Evolutionary conservation across 352 stramenopile genomes (phyloP), one percentile per base, ranked within the genome.

Genomic region (Pythium vanterpoolii): DNA sequence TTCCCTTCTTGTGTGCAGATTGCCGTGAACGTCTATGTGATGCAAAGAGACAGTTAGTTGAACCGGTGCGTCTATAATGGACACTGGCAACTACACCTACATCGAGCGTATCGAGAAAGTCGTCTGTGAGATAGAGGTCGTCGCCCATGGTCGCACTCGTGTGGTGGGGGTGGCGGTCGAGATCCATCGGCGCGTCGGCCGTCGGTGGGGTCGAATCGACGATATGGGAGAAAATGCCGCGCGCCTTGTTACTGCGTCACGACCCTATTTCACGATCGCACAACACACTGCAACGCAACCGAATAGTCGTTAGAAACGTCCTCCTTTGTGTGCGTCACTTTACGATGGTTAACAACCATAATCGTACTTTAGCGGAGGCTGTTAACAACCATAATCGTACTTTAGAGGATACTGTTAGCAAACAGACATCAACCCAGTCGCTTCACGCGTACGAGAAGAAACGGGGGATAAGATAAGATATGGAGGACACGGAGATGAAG

Each of bases 101-200:
- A 58, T 91, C 81, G 49, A 89, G 66, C 36, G 81, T 84, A 64
- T 77, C 83, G 52, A 89, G 69, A 48, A 86, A 69, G 53, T 88
- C 81, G 59, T 91, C 81, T 24, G 76, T 82, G 58, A 91, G 73
- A 52, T 89, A 75, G 50, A 60, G 19, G n/a, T 57, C 50, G 51
- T 83, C 72, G 56, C 66, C 70, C 68, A 83, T 83, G 43, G 34
- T 51, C 19, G 14, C 34, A 18, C 34, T 42, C 10, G 19, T 13
- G 10, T 42, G 34, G 34, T 38, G n/a, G 40, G 27, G 23, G 50
- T 21, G 8, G 27, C 23, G 13, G 26, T 52, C 19, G 19, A 36
- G 31, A 56, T 56, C 48, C 48, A 34, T 33, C 24, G 28, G 21
- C 18, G 19, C 28, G 28, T 13, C 9, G 48, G 10, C 8, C 2